Percentiles rank a stretch among this genome's conserved stretches.
Evolutionary conservation across 2,329 filamentous ascomycete species (phyloP).

Genomic region (Exophiala viscosa): DNA sequence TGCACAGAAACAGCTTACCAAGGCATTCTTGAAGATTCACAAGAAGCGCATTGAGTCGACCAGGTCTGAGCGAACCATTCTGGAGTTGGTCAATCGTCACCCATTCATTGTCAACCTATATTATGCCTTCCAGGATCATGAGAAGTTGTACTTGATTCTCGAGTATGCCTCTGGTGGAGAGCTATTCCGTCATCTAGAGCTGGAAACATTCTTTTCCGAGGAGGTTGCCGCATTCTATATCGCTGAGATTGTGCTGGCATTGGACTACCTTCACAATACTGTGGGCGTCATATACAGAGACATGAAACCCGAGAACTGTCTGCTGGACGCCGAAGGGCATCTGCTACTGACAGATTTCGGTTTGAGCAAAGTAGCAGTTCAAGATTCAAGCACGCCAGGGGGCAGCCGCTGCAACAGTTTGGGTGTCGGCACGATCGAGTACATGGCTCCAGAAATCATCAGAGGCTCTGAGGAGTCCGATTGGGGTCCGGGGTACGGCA

Average conservation of each 20-base stretch:
- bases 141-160: slow-evolving; percentile 94
- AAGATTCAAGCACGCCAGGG: slow-evolving; percentile 53
- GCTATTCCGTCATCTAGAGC: slow-evolving; percentile 88
- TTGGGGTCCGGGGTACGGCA: slow-evolving; percentile 61
- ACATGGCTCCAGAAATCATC: slow-evolving; percentile 97
- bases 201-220: slow-evolving; percentile 93
- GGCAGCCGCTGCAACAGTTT: slow-evolving; percentile 77
- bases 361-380: slow-evolving; percentile 86
- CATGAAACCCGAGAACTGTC: slow-evolving; percentile 95
- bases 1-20: slow-evolving; percentile 98
- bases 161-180: slow-evolving; percentile 98
- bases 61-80: slow-evolving; percentile 89
- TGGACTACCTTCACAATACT: slow-evolving; percentile 87
- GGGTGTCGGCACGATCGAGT: slow-evolving; percentile 82
- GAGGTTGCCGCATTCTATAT: slow-evolving; percentile 92
- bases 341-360: slow-evolving; percentile 95
- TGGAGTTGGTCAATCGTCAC: slow-evolving; percentile 93
- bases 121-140: slow-evolving; percentile 96
- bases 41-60: slow-evolving; percentile 96
- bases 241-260: slow-evolving; percentile 92
- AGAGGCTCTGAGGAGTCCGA: slow-evolving; percentile 61
- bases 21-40: slow-evolving; percentile 90
- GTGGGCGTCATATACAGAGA: slow-evolving; percentile 95
- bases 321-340: slow-evolving; percentile 86
- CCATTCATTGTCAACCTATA: slow-evolving; percentile 97